Evolutionary conservation across 495 filamentous ascomycete genomes (phyloP).

Genomic region (Xylaria sp.): DNA sequence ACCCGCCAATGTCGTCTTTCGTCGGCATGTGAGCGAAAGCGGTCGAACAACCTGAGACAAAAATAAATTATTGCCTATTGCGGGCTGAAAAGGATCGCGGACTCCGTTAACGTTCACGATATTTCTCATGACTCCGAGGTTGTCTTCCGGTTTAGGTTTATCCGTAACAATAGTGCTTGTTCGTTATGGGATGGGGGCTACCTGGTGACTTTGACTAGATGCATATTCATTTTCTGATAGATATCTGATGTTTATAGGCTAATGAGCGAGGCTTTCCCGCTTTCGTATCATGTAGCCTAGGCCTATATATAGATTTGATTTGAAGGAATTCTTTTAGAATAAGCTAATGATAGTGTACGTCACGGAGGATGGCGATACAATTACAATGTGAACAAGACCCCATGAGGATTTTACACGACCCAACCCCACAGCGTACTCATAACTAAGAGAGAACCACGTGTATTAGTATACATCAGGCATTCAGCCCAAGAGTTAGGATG

Average conservation of each 20-base stretch:
- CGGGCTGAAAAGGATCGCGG: conserved; percentile 12
- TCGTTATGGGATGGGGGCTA: not conserved
- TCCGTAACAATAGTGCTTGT: not conserved
- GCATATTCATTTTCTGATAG: not conserved
- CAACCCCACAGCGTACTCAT: not conserved
- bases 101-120: conserved; percentile 14
- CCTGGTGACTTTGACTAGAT: not conserved
- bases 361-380: conserved; percentile 12
- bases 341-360: conserved; percentile 1
- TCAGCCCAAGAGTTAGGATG: not conserved
- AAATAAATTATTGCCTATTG: conserved; percentile 21
- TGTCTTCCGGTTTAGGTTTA: not conserved
- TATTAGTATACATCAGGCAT: not conserved
- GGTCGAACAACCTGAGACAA: conserved; percentile 20
- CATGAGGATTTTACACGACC: not conserved
- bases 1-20: conserved; percentile 18
- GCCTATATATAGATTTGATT: conserved; percentile 26
- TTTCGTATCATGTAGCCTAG: not conserved
- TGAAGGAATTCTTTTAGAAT: conserved; percentile 17
- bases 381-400: conserved; percentile 7
- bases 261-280: conserved; percentile 11
- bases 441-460: not conserved
- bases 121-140: not conserved
- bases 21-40: conserved; percentile 24
- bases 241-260: not conserved